Evolutionary conservation across 106 monocot species (phyloP), one percentile per base, ranked within the genome.

Genomic region (Phalaenopsis equestris): DNA sequence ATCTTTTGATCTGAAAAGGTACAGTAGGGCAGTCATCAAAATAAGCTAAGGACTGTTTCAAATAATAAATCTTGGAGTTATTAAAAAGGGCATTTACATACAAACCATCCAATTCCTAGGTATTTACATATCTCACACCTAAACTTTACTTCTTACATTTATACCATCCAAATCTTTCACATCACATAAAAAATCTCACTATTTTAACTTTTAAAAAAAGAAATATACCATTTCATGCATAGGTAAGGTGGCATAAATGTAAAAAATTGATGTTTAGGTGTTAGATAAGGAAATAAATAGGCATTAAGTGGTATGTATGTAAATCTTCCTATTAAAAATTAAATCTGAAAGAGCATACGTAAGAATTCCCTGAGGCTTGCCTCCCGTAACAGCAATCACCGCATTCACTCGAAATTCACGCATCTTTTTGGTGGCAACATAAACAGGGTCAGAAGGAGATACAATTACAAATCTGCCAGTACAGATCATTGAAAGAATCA

Each of bases 401-500:
- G 90, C 92, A 84, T 91, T 94, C 73, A 93, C 92, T 52, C 92
- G 86, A 75, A 87, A 73, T 16, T 99, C 98, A 45, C 86, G 87
- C 98, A 99, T 99, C 80, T 86, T 99, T 88, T 90, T 91, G 41
- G 94, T 37, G 8, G 98, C 98, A 79, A 99, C 90, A 85, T 76
- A 88, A 5, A 99, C 88, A 85, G 98, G 90, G 90, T 99, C 98
- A 76, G 94, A 94, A 86, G 88, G 88, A 80, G 92, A 91, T 12
- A 93, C 98, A 8, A 88, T 48, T 64, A 94, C 94, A 80, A 94
- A 80, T 84, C 98, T 99, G 87, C 65, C 78, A 56, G 78, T 6
- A 75, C 78, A 56, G 18, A 75, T 56, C 38, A 24, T 41, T 57
- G 41, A 42, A 46, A 82, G 77, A 5, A 47, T 72, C 12, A 75